A percentile compares a stretch with the other conserved stretches of the same genome.
Evolutionary conservation across 2,329 filamentous ascomycete genomes (phyloP).

Genomic region (Acrocalymma vagum): DNA sequence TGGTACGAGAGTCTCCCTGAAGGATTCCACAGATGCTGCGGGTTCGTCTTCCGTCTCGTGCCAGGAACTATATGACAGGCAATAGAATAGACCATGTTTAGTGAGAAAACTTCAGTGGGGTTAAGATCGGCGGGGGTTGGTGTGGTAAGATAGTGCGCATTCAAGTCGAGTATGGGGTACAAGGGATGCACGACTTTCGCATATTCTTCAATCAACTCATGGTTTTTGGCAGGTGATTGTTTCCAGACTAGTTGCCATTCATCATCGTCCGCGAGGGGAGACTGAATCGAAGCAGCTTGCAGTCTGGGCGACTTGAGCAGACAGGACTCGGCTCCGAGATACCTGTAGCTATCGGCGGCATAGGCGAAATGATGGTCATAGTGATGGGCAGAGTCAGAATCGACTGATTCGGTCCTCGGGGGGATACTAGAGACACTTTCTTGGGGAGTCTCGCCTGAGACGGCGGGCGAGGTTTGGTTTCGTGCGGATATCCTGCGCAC

Average conservation of each 20-base stretch:
- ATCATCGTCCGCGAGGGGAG: constrained; percentile 30
- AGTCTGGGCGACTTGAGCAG: constrained; percentile 41
- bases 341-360: constrained; percentile 42
- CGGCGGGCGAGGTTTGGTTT: constrained; percentile 27
- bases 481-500: constrained; percentile 35
- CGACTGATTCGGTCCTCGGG: constrained; percentile 21
- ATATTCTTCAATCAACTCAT: constrained; percentile 41
- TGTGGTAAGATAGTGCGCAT: constrained; percentile 31
- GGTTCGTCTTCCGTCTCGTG: constrained; percentile 28
- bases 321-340: constrained; percentile 44
- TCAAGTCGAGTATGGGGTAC: constrained; percentile 39
- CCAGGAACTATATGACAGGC: constrained; percentile 41
- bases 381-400: constrained; percentile 21
- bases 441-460: constrained; percentile 21
- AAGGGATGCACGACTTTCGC: constrained; percentile 36
- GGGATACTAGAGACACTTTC: constrained; percentile 10
- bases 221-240: constrained; percentile 30
- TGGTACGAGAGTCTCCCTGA: constrained; percentile 37
- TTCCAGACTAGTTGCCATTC: constrained; percentile 32
- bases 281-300: constrained; percentile 22
- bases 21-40: constrained; percentile 28
- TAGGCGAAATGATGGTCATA: constrained; percentile 45
- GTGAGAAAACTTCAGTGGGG: constrained; percentile 34
- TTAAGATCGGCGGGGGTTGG: constrained; percentile 32
- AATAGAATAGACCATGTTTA: constrained; percentile 48